Evolutionary conservation across 176 grass and related monocot species (phyloP).

Genomic region (Pontederia paniculata): DNA sequence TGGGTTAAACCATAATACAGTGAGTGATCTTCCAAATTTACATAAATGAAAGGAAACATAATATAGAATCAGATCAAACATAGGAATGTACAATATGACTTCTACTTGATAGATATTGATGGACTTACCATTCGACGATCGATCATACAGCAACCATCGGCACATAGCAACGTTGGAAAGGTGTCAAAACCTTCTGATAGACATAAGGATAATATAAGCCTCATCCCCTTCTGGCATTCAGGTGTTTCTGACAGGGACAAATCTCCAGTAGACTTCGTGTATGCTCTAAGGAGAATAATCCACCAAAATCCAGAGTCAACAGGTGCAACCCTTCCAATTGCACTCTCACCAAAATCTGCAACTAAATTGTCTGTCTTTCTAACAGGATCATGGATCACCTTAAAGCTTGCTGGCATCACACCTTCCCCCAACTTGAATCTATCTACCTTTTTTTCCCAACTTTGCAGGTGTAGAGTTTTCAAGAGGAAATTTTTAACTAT

Average conservation of each 20-base stretch:
- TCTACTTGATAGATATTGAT: neutral
- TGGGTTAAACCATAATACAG: too few relatives aligned
- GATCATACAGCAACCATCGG: slow-evolving; percentile 60
- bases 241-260: slow-evolving; percentile 44
- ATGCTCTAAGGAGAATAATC: slow-evolving; percentile 63
- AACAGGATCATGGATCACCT: slow-evolving; percentile 53
- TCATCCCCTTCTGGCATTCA: slow-evolving; percentile 65
- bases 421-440: slow-evolving; percentile 69
- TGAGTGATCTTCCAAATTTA: neutral
- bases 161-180: slow-evolving; percentile 53
- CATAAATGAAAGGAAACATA: neutral
- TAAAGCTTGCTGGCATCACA: slow-evolving; percentile 68
- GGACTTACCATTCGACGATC: slow-evolving; percentile 61
- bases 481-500: slow-evolving; percentile 65
- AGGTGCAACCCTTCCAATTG: slow-evolving; percentile 51
- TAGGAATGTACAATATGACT: neutral
- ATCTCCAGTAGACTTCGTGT: slow-evolving; percentile 58
- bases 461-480: slow-evolving; percentile 56
- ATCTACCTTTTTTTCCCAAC: slow-evolving; percentile 65
- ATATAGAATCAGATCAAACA: neutral
- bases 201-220: slow-evolving; percentile 54
- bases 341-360: slow-evolving; percentile 61
- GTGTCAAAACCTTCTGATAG: slow-evolving; percentile 59
- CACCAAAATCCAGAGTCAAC: slow-evolving; percentile 61
- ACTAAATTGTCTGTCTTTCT: slow-evolving; percentile 47